A percentile compares a stretch with the other conserved stretches of the same genome.
These are phyloP conservation scores for Penicillium sp. DNA, from an alignment of 2,329 filamentous ascomycete genomes.

Conservation along the genomic window DNA sequence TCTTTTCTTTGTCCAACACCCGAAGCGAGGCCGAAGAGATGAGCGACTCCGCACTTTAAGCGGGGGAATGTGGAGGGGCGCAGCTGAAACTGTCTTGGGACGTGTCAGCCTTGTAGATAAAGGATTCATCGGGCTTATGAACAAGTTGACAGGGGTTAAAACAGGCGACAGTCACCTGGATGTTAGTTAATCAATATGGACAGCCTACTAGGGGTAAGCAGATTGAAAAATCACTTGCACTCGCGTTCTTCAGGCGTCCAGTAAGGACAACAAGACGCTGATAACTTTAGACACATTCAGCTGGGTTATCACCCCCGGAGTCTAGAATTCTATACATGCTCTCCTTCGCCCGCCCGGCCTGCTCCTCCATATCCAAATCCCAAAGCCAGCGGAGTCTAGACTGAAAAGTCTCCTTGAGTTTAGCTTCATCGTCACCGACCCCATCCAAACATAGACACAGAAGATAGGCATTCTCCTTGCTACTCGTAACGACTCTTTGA, in stretches of 20 bases:
- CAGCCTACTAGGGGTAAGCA: too few species aligned
- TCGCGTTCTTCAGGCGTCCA: too few species aligned
- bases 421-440: constrained; percentile 30
- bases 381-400: constrained; percentile 37
- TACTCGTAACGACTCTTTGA: constrained; percentile 55
- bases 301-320: neutral
- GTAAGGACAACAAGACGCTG: too few species aligned
- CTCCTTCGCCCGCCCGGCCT: constrained; percentile 27
- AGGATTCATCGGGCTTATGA: neutral
- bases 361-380: constrained; percentile 35
- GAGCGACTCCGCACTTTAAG: neutral
- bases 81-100: neutral
- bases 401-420: constrained; percentile 26
- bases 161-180: neutral
- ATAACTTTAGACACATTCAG: neutral
- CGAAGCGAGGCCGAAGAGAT: neutral
- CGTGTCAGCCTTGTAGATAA: neutral
- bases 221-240: neutral
- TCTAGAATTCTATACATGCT: constrained; percentile 19
- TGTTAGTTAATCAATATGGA: neutral
- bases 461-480: constrained; percentile 46
- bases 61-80: neutral
- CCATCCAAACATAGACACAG: constrained; percentile 31
- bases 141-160: neutral
- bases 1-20: neutral